Base-by-base conservation (phyloP, 331 rosid species). In the Rhamnella rubrinervis region DNA sequence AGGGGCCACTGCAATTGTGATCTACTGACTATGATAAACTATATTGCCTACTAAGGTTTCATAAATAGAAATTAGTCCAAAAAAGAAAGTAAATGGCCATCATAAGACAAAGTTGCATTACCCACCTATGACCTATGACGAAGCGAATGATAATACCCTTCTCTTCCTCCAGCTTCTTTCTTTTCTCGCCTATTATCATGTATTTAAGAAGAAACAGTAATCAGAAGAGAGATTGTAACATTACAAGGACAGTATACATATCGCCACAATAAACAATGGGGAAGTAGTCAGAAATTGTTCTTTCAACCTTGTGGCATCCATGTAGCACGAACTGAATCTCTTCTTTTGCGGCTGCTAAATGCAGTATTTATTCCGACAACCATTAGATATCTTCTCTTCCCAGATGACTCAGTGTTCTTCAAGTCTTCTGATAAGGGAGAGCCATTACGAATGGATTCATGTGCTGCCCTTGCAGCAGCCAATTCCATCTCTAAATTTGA, bases 91-190 rank as follows among this genome's bases (percentile, higher is more conserved):
- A 40, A 39, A 40, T 40, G 12, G 13, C 13, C 46, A 40, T 7
- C 13, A 40, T 40, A 40, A 7, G 8, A 31, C 4, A 31, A 31
- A 31, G 5, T 31, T 3, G 35, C 31, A 31, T 31, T 4, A 65
- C 71, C 72, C 77, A 95, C 99, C 99, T 85, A 80, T 95, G 99
- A 72, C 99, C 99, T 77, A 95, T 95, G 81, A 86, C 96, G 67
- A 95, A 95, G 44, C 99, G 97, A 41, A 84, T 67, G 51, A 95
- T 85, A 56, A 95, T 91, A 61, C 99, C 99, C 82, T 95, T 91
- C 83, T 95, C 98, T 83, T 93, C 98, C 86, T 95, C 97, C 52
- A 91, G 87, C 83, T 75, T 91, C 92, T 82, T 95, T 81, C 93
- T 86, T 78, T 87, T 91, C 61, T 95, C 99, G 50, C 98, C 98